Evolutionary conservation across 1,284 basidiomycete species (phyloP), one percentile per base, ranked within the genome.

Genomic region (Meira miltonrushii): DNA sequence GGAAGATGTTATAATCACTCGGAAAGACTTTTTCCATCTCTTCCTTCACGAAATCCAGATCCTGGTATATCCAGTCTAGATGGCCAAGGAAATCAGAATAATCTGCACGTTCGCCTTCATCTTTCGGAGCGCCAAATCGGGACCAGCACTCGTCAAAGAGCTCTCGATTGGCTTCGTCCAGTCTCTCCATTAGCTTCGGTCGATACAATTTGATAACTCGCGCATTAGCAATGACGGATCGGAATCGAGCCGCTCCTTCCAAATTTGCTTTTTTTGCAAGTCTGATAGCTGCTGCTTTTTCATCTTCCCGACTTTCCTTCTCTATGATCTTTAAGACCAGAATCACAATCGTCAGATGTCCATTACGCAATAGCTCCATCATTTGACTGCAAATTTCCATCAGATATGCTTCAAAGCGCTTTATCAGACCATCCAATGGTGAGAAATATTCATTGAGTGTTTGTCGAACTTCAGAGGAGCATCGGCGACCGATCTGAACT

Each of bases 181-280:
- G 88, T 28, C 85, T 84, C 71, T 90, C 89, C 62, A 87, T 84
- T 63, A 96, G 85, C 78, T 93, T 96, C 62, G 89, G 88, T 11
- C 92, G 87, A 79, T 97, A 98, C 78, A 96, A 90, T 80, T 98
- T 98, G 80, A 98, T 88, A 43, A 91, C 83, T 55, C 94, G 87
- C 7, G 92, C 90, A 68, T 74, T 77, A 40, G 72, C 72, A 1
- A 71, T 61, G 17, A 73, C 64, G 21, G 66, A 68, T 8, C 64
- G 58, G 64, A 77, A 75, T 10, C 74, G 67, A 0, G 72, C 68
- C 1, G 77, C 70, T 9, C 72, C 73, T 40, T 77, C 72, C 2
- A 75, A 64, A 44, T 94, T 89, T 48, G 92, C 93, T 75, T 92
- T 93, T 79, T 94, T 95, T 55, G 97, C 89, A 8, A 97, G 86